Evolutionary conservation across 176 grass and related monocot genomes (phyloP), one percentile per base, ranked within the genome.

Genomic region (Phragmites australis): DNA sequence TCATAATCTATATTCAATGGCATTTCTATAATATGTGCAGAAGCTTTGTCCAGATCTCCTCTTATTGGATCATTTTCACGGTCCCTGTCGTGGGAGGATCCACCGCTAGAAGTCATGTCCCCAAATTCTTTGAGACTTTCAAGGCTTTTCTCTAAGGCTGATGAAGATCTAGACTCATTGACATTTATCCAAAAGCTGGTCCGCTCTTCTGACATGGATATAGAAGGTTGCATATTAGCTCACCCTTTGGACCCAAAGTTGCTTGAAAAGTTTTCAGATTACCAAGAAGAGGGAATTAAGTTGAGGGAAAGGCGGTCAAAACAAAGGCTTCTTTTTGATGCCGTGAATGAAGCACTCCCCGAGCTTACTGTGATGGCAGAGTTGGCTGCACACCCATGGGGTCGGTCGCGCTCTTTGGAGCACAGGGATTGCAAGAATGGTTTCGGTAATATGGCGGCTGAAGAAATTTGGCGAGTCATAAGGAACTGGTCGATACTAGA

Each of bases 61-160:
- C 88, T 85, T 56, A 97, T 97, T 1, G 88, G 88, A 49, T 93
- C 96, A 17, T 84, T 95, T 91, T 91, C 90, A 83, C 75, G 96
- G 12, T 95, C 88, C 12, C 58, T 91, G 17, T 84, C 90, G 6
- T 81, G 88, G 84, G 88, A 87, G 72, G 76, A 77, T 71, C 88
- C 88, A 65, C 80, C 84, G 25, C 56, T 80, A 5, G 90, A 93
- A 86, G 78, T 66, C 34, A 81, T 82, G 74, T 99, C 93, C 0
- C 88, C 88, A 47, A 95, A 95, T 88, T 89, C 96, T 40, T 75
- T 89, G 83, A 89, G 90, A 60, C 83, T 94, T 72, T 93, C 86
- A 22, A 84, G 81, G 40, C 80, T 91, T 88, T 89, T 99, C 75
- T 91, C 96, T 0, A 93, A 89, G 78, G 96, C 86, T 58, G 96